Conservation (phyloP, 2,329 filamentous ascomycete species). For the Pseudogymnoascus sp. region DNA sequence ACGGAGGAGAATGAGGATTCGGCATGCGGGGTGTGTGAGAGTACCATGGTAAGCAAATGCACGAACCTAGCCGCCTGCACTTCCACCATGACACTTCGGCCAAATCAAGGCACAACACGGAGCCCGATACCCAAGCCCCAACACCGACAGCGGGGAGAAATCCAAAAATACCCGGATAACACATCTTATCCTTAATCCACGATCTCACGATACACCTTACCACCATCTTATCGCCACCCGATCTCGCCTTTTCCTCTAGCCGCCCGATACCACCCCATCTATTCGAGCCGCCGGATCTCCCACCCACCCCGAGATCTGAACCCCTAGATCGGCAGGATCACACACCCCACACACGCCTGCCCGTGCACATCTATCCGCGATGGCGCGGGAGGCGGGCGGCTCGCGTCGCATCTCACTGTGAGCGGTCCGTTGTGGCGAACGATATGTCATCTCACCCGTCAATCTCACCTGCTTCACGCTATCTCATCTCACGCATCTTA, state of each 20-base stretch:
- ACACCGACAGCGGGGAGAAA: neutral
- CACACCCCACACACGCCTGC: neutral
- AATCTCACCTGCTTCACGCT: neutral
- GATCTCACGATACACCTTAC: neutral
- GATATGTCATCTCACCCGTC: neutral
- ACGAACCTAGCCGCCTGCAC: neutral
- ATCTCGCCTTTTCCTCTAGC: neutral
- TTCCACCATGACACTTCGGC: neutral
- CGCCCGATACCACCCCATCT: neutral
- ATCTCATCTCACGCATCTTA: neutral
- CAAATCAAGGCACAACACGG: neutral
- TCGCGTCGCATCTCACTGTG: neutral
- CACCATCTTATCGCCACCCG: conserved; percentile 1
- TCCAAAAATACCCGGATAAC: neutral
- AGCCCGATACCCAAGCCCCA: neutral
- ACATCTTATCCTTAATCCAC: conserved; percentile 3
- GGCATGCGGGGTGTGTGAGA: neutral
- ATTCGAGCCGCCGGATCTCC: neutral
- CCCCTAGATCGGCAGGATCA: neutral
- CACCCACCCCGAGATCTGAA: neutral
- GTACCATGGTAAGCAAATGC: neutral
- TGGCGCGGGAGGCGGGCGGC: neutral
- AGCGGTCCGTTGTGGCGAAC: neutral
- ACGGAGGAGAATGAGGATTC: neutral
- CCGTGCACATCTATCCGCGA: neutral